Evolutionary conservation across 2,329 filamentous ascomycete species (phyloP), one percentile per base, ranked within the genome.

Genomic region (Venturia nashicola): DNA sequence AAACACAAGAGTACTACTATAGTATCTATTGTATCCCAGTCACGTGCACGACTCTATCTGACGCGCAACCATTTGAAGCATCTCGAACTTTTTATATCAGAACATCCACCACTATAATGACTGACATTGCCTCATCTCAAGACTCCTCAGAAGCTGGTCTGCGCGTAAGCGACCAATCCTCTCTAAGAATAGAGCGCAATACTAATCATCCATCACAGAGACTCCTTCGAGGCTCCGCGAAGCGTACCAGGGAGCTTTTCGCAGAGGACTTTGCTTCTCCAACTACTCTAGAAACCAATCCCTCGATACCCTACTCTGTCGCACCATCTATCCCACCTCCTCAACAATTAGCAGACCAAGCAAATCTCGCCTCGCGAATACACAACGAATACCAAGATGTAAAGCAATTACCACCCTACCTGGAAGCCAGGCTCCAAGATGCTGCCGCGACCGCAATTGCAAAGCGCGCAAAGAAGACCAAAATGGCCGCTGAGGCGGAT

Each of bases 361-460:
- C 78, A 57, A 76, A 78, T 61, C 76, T 86, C 55, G 76, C 81
- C 39, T 75, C 81, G 63, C 83, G 87, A 59, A 85, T 89, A 71
- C 80, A 81, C 62, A 80, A 79, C 71, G 91, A 97, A 77, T 97
- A 96, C 75, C 83, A 86, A 69, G 80, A 86, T 71, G 87, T 94
- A 27, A 84, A 86, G 72, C 87, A 88, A 67, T 81, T 97, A 3
- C 92, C 92, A 6, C 84, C 87, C 27, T 84, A 84, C 1, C 81
- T 97, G 23, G 89, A 89, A 43, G 87, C 89, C 27, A 94, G 92
- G 73, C 88, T 92, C 74, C 87, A 88, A 16, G 83, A 80, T 69
- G 82, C 83, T 44, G 76, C 78, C 34, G 75, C 80, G 2, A 78
- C 80, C 5, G 77, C 84, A n/a, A 82, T 81, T 9, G 81, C 83